phyloP scores from a whole-genome alignment of 2,329 filamentous ascomycete species.

The Cryphonectria japonica region DNA sequence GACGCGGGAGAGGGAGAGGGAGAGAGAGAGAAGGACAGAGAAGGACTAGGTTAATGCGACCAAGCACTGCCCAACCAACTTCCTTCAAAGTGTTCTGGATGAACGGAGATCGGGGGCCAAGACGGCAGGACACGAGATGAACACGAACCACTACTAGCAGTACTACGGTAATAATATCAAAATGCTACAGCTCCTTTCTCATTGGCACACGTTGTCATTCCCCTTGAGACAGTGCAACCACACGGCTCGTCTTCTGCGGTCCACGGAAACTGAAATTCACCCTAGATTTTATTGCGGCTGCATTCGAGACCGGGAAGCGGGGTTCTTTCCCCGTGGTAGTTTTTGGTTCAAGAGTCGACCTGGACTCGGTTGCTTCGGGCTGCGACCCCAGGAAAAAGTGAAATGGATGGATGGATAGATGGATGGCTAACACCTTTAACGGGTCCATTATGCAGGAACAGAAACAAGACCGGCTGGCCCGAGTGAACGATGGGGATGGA shows the following conservation, averaged over 20 bases:
- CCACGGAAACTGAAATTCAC: neutral
- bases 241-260: neutral
- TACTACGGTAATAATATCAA: neutral
- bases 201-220: neutral
- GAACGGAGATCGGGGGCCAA: neutral
- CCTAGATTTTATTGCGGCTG: neutral
- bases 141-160: neutral
- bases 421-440: neutral
- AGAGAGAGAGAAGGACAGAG: neutral
- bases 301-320: neutral
- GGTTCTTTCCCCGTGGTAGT: neutral
- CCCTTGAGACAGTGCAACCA: constrained; percentile 1
- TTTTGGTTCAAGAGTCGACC: neutral
- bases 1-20: too few species aligned
- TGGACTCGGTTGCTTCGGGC: neutral
- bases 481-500: neutral
- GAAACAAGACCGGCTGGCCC: neutral
- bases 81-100: neutral
- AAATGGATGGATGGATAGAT: neutral
- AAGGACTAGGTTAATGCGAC: neutral
- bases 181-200: neutral
- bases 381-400: neutral
- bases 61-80: neutral
- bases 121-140: constrained; percentile 7
- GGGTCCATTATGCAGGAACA: constrained; percentile 5